Base-by-base conservation (phyloP, 768 basidiomycete species). In the Gloeostereum incarnatum region DNA sequence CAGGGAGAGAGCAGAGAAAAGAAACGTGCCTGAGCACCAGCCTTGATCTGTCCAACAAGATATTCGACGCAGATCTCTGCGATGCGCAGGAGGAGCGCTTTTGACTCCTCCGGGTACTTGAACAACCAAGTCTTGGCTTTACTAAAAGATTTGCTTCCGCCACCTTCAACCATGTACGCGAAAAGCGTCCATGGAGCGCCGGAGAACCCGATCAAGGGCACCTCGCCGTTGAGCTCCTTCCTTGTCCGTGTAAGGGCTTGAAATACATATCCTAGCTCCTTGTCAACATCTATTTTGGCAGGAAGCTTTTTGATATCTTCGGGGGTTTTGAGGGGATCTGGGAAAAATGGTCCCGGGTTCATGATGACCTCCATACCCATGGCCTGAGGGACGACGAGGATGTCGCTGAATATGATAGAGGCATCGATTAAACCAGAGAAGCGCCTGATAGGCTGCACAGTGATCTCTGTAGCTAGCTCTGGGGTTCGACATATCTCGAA, bases 151-250 rank as follows among this genome's bases (percentile, higher is more conserved):
- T 91, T 92, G 58, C 77, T 87, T 6, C 85, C 85, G 4, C 93
- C 94, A 6, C 96, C 96, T 58, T 98, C 96, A 51, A 96, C 74
- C 96, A 99, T 99, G 58, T 98, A 99, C 16, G 82, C 78, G 63
- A 99, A 92, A 37, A 98, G 73, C 3, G 96, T 99, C 96, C 96
- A 98, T 1, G 96, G 96, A 0, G 91, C 92, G 27, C 94, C 96
- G 53, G 80, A 89, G 62, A 99, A 99, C 8, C 96, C 96, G 49
- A 99, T 96, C 40, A 99, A 68, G 9, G 96, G 94, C 10, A 98
- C 92, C 54, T 87, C 75, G 16, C 94, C 96, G 1, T 77, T 70
- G 39, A 98, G 68, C 35, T 69, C 81, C 35, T 73, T 71, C 41
- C 96, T 74, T 6, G 93, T 92, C 50, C 77, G 56, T 8, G 83